Evolutionary conservation across 139 green algal genomes (phyloP), one percentile per base, ranked within the genome.

Genomic region (Volvox africanus): DNA sequence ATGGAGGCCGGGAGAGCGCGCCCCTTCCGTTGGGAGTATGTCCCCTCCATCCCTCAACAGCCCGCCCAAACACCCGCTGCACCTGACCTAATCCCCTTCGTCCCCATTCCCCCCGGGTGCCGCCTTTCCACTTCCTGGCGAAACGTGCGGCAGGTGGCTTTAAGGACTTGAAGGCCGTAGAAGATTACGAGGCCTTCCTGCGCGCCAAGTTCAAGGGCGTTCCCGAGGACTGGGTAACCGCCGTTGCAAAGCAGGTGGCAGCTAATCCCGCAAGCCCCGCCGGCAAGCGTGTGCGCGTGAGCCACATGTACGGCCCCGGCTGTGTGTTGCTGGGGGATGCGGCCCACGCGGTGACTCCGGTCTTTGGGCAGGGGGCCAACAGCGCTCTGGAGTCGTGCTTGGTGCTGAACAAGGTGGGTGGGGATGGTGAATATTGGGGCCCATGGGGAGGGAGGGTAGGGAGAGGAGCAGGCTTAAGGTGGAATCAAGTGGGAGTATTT

Each of bases 321-420:
- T 36, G 19, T 24, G 62, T 96, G 73, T 80, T 97, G 75, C 80
- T 97, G 71, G 95, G 95, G 24, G 95, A 97, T 78, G 95, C 95
- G 28, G 95, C 92, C 5, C 95, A 97, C 77, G 94, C 93, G 37
- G 92, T 97, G 78, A 95, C 93, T 24, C 94, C 94, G 5, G 90
- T 95, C 35, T 95, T 96, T 73, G 86, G 86, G 0, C 93, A 97
- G 90, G 95, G 95, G 1, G 93, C 93, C 55, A 97, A 97, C 93
- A 89, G 86, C 18, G 94, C 95, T 0, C 80, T 97, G 30, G 95
- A 97, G 89, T 93, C 89, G 28, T 93, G 92, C 22, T 67, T 80
- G 36, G 91, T 96, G 77, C 90, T 97, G 37, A 93, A 92, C 33
- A 62, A 83, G 73, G 16, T 89, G 81, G 33, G 81, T 28, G 33